Conservation (phyloP, 805 yeast genomes). For the Teunomyces stri region DNA sequence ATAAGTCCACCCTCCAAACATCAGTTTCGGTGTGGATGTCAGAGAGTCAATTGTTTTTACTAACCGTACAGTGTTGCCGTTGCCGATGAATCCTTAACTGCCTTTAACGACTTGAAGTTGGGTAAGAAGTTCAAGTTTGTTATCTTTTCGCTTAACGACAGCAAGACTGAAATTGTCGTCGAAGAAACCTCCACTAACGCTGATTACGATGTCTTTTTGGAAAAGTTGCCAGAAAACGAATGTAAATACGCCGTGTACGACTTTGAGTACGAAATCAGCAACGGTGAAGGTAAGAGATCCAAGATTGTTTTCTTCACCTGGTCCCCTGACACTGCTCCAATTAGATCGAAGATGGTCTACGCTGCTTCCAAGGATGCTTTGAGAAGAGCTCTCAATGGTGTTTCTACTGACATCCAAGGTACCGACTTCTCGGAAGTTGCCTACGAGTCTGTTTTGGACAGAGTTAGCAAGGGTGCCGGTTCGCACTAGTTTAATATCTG, state of each 20-base stretch:
- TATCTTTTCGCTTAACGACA: constrained; percentile 75
- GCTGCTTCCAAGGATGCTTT: constrained; percentile 98
- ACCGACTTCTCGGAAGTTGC: constrained; percentile 97
- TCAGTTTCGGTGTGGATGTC: not conserved
- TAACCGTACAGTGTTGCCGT: constrained; percentile 40
- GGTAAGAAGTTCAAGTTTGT: constrained; percentile 87
- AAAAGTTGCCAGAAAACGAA: constrained; percentile 90
- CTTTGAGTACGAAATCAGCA: constrained; percentile 88
- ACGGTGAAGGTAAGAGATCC: constrained; percentile 92
- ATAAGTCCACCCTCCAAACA: not conserved
- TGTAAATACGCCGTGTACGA: constrained; percentile 96
- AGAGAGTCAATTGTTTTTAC: constrained; percentile 9
- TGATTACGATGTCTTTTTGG: constrained; percentile 84
- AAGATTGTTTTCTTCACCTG: constrained; percentile 74
- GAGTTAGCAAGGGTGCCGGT: constrained; percentile 77
- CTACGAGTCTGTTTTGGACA: constrained; percentile 87
- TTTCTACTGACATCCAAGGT: constrained; percentile 93
- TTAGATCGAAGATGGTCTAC: constrained; percentile 95
- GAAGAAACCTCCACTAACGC: constrained; percentile 72
- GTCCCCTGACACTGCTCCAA: constrained; percentile 97
- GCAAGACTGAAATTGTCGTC: constrained; percentile 88
- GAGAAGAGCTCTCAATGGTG: constrained; percentile 95
- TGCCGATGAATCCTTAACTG: constrained; percentile 82
- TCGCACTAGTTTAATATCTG: constrained; percentile 24
- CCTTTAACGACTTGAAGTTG: constrained; percentile 93